Conservation (phyloP, 768 basidiomycete genomes). For the Psilocybe azurescens region DNA sequence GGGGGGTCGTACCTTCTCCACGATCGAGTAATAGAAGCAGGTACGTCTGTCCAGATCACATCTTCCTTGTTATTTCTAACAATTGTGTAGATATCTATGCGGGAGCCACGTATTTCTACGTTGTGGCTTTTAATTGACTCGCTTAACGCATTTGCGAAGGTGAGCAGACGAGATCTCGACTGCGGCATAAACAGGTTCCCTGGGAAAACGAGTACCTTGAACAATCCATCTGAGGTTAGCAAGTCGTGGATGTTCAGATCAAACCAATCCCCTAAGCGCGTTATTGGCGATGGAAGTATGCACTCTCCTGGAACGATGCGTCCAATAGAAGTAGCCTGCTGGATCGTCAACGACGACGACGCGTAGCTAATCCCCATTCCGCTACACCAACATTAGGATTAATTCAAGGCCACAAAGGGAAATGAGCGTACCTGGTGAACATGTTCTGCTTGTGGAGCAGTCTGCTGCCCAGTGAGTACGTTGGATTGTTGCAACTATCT, state of each 20-base stretch:
- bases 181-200: conserved; percentile 1
- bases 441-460: conserved; percentile 16
- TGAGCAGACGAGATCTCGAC: not conserved
- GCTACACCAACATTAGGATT: not conserved
- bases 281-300: conserved; percentile 10
- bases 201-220: conserved; percentile 14
- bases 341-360: conserved; percentile 4
- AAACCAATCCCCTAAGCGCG: conserved; percentile 13
- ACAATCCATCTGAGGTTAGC: conserved; percentile 10
- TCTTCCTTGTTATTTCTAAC: conserved; percentile 11
- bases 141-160: not conserved
- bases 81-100: conserved; percentile 1
- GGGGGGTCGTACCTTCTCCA: conserved; percentile 8
- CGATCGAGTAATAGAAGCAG: conserved; percentile 1
- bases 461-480: not conserved
- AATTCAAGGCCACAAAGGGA: not conserved
- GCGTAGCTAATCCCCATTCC: conserved; percentile 18
- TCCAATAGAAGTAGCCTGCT: not conserved
- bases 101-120: not conserved
- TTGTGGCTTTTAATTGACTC: not conserved
- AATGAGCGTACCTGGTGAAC: conserved; percentile 10
- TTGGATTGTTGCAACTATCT: not conserved
- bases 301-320: conserved; percentile 9
- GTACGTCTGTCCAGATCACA: conserved; percentile 11
- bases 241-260: conserved; percentile 11